phyloP scores from a whole-genome alignment of 2,329 filamentous ascomycete genomes.

The Plectosphaerella sp. region DNA sequence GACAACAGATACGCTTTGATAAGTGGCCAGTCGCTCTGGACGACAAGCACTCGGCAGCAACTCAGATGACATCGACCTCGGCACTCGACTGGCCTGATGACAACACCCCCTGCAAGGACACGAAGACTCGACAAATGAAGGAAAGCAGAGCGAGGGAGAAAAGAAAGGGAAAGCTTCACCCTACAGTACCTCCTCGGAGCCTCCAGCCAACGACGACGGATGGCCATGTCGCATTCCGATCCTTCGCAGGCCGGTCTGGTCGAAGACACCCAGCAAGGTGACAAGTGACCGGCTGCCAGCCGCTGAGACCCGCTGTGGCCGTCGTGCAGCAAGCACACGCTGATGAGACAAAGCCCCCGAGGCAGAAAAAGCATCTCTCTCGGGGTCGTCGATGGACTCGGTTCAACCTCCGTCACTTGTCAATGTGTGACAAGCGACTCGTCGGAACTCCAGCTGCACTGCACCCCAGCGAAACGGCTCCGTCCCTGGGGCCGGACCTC shows the following conservation, averaged over 20 bases:
- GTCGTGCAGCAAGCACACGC: not conserved
- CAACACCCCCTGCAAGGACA: too few relatives aligned
- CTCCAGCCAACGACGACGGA: not conserved
- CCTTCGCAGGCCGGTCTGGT: too few relatives aligned
- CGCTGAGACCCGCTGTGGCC: not conserved
- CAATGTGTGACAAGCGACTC: not conserved
- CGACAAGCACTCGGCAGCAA: too few relatives aligned
- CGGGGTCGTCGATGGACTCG: not conserved
- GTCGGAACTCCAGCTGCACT: not conserved
- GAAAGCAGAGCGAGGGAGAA: too few relatives aligned
- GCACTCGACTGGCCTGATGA: too few relatives aligned
- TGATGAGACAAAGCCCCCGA: not conserved
- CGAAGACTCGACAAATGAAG: too few relatives aligned
- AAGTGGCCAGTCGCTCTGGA: too few relatives aligned
- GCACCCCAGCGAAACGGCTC: constrained; percentile 11
- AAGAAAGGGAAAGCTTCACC: too few relatives aligned
- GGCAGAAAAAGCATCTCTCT: not conserved
- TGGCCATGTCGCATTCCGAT: not conserved
- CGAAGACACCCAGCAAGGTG: too few relatives aligned
- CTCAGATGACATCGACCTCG: too few relatives aligned
- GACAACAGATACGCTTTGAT: too few relatives aligned
- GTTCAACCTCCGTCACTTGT: not conserved
- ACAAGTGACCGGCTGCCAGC: not conserved
- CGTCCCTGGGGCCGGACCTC: constrained; percentile 3
- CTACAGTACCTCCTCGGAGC: too few relatives aligned